Percentiles rank a stretch among this genome's conserved stretches.
Evolutionary conservation across 108 stramenopile genomes (phyloP).

Genomic region (Skeletonema potamos): DNA sequence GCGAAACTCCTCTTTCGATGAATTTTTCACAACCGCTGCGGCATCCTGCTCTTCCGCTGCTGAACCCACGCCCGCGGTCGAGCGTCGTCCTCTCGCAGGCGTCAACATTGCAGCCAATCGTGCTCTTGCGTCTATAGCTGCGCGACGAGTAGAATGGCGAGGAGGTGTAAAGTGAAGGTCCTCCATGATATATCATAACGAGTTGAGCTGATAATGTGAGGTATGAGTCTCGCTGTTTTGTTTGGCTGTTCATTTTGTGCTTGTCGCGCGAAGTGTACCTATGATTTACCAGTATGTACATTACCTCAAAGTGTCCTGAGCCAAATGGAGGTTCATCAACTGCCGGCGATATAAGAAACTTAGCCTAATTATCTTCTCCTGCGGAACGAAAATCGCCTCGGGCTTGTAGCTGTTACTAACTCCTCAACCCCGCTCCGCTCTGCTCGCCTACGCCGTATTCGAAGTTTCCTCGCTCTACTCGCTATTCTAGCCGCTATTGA

Average conservation of each 20-base stretch:
- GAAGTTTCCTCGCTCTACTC: conserved; percentile 1
- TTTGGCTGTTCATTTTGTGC: too few relatives aligned
- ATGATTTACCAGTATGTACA: too few relatives aligned
- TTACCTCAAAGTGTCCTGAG: too few relatives aligned
- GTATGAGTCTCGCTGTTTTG: too few relatives aligned
- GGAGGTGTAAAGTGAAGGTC: neutral
- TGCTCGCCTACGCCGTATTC: neutral
- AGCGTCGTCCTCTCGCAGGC: neutral
- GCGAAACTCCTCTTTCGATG: neutral
- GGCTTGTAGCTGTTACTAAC: neutral
- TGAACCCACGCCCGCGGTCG: too few relatives aligned
- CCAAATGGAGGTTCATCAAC: too few relatives aligned
- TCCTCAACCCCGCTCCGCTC: neutral
- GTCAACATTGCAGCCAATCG: neutral
- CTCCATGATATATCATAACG: too few relatives aligned
- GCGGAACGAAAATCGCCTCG: neutral
- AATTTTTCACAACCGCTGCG: neutral
- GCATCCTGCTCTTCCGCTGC: neutral
- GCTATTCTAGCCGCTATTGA: conserved; percentile 3
- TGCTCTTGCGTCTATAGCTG: neutral
- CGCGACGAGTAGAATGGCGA: neutral
- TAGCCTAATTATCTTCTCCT: too few relatives aligned
- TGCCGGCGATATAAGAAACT: too few relatives aligned
- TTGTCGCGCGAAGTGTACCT: too few relatives aligned
- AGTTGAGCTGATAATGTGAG: too few relatives aligned